Evolutionary conservation across 371 early-diverging fungal species (phyloP), one percentile per base, ranked within the genome.

Genomic region (Mortierella sp.): DNA sequence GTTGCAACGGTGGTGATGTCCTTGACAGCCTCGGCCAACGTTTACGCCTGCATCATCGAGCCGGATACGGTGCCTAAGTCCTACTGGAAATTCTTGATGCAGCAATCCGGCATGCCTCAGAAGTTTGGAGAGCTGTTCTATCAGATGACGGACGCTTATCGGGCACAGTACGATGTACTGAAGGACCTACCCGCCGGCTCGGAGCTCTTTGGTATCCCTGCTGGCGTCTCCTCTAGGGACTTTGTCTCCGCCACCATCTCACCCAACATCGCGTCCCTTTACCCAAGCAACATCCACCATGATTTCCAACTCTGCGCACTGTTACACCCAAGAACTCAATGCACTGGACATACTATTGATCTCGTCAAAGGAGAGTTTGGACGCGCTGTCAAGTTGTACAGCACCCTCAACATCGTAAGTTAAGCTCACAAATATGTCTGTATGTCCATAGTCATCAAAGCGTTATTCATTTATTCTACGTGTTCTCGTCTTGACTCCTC

Each of bases 371-470:
- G 85, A 19, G 89, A 90, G 71, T 87, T 88, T 48, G 63, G 86
- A 4, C 85, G 90, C 39, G 91, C 92, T 10, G 86, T 91, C 63
- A 87, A 90, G 74, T 79, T 94, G 45, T 94, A 94, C 76, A 87
- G 90, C 19, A 93, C 95, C 0, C 75, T 94, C 48, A 94, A 94
- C 73, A 76, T 89, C 47, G 93, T 92, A 87, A 79, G 89, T 74
- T 26, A 19, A n/a, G n/a, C 11, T 43, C 40, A 19, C 34, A 4
- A 31, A 34, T 14, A n/a, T 34, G n/a, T n/a, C n/a, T n/a, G n/a
- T n/a, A n/a, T n/a, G n/a, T n/a, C n/a, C n/a, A n/a, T n/a, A n/a
- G n/a, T n/a, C n/a, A n/a, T n/a, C n/a, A n/a, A n/a, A n/a, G n/a
- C n/a, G n/a, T n/a, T n/a, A n/a, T n/a, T n/a, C n/a, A n/a, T n/a